Evolutionary conservation across 805 yeast genomes (phyloP).

Genomic region (Candida vaughaniae): DNA sequence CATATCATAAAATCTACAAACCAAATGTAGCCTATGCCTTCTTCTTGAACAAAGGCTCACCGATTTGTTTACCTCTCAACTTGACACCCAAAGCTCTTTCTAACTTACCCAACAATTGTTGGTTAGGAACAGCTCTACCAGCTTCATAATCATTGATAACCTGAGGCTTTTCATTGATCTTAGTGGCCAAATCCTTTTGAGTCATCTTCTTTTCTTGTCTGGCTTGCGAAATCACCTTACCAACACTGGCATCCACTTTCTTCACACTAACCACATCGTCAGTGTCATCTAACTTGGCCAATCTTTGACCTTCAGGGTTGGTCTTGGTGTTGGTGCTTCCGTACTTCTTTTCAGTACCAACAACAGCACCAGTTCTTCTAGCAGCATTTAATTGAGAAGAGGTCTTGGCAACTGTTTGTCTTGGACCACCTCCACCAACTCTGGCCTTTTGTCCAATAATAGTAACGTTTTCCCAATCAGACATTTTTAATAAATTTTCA

Average conservation of each 20-base stretch:
- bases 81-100: conserved; percentile 94
- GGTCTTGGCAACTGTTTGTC: conserved; percentile 78
- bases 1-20: background rate
- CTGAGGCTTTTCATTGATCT: conserved; percentile 92
- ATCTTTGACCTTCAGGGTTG: conserved; percentile 90
- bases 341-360: conserved; percentile 92
- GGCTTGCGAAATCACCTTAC: conserved; percentile 80
- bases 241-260: conserved; percentile 80
- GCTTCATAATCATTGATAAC: conserved; percentile 95
- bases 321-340: conserved; percentile 56
- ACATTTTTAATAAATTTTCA: conserved; percentile 25
- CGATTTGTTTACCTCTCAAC: conserved; percentile 94
- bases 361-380: conserved; percentile 84
- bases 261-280: conserved; percentile 93
- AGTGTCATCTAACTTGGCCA: conserved; percentile 89
- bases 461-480: conserved; percentile 92
- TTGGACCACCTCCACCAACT: conserved; percentile 86
- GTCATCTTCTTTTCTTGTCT: conserved; percentile 86
- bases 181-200: conserved; percentile 95
- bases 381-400: conserved; percentile 85
- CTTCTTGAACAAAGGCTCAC: conserved; percentile 74
- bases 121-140: conserved; percentile 95
- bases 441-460: conserved; percentile 87
- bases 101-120: conserved; percentile 86
- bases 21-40: conserved; percentile 33